These are phyloP conservation scores for Claviceps digitariae DNA, from an alignment of 2,329 filamentous ascomycete species.

Conservation along the genomic window DNA sequence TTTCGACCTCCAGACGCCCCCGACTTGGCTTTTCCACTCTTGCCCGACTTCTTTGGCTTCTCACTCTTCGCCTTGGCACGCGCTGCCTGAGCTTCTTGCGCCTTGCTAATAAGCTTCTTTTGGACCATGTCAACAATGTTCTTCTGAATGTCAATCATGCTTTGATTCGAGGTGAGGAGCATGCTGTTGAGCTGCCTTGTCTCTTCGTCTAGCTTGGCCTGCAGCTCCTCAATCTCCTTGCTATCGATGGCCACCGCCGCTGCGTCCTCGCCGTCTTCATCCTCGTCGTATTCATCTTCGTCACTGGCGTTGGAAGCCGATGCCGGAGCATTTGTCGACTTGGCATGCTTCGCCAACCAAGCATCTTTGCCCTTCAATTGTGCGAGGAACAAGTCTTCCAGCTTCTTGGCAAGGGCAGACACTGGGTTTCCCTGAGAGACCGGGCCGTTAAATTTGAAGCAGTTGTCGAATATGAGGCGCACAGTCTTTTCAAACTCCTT, in stretches of 20 bases:
- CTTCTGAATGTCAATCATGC: slow-evolving; percentile 42
- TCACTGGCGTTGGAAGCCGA: slow-evolving; percentile 52
- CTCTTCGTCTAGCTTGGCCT: slow-evolving; percentile 39
- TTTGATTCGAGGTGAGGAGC: slow-evolving; percentile 36
- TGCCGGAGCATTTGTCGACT: slow-evolving; percentile 32
- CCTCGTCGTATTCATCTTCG: slow-evolving; percentile 60
- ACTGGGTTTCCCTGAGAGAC: slow-evolving; percentile 50
- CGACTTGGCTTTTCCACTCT: slow-evolving; percentile 41
- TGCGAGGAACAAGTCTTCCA: slow-evolving; percentile 61
- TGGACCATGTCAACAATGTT: slow-evolving; percentile 52
- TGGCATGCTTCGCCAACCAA: slow-evolving; percentile 67
- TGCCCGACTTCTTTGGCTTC: slow-evolving; percentile 46
- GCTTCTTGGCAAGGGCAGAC: slow-evolving; percentile 53
- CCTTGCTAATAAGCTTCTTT: slow-evolving; percentile 60
- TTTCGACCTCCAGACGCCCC: slow-evolving; percentile 28
- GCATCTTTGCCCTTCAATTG: slow-evolving; percentile 68
- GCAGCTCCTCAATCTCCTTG: slow-evolving; percentile 36
- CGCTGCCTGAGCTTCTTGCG: slow-evolving; percentile 42
- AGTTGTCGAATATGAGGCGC: slow-evolving; percentile 74
- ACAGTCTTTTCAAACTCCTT: slow-evolving; percentile 82
- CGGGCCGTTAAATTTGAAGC: slow-evolving; percentile 72
- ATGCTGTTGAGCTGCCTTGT: slow-evolving; percentile 43
- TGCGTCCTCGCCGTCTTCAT: slow-evolving; percentile 35
- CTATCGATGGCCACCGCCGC: slow-evolving; percentile 28
- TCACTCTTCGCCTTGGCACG: slow-evolving; percentile 37